phyloP scores from a whole-genome alignment of 352 stramenopile species.

The Phytophthora tentaculata region DNA sequence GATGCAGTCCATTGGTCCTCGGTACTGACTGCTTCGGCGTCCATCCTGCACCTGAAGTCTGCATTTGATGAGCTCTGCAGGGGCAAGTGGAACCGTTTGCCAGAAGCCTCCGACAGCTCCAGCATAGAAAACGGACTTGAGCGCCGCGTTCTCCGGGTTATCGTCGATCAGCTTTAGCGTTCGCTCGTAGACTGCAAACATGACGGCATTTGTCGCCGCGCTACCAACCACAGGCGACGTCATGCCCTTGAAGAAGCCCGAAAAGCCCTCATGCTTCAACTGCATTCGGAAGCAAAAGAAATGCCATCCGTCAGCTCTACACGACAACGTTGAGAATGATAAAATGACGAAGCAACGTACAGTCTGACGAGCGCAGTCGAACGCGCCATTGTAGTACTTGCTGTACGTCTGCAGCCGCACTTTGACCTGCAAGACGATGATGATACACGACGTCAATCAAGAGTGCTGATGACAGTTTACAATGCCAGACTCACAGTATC shows the following conservation, averaged over 20 bases:
- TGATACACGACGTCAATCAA: slow-evolving; percentile 14
- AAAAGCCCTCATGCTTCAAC: slow-evolving; percentile 71
- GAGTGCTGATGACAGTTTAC: neutral
- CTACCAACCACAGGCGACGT: slow-evolving; percentile 82
- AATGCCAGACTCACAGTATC: slow-evolving; percentile 47
- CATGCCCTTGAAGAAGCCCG: slow-evolving; percentile 89
- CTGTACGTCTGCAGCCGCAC: slow-evolving; percentile 66
- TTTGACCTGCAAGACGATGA: slow-evolving; percentile 52
- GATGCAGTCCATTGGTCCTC: slow-evolving; percentile 75
- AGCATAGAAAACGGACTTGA: slow-evolving; percentile 75
- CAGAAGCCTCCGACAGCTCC: slow-evolving; percentile 77
- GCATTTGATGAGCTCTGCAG: slow-evolving; percentile 88
- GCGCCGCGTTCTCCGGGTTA: slow-evolving; percentile 51
- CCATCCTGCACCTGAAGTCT: slow-evolving; percentile 82
- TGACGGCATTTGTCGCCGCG: slow-evolving; percentile 86
- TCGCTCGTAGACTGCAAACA: slow-evolving; percentile 86
- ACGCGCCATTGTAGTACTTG: slow-evolving; percentile 57
- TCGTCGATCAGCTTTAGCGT: slow-evolving; percentile 70
- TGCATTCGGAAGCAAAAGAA: slow-evolving; percentile 12
- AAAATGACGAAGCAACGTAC: slow-evolving; percentile 21
- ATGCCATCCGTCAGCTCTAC: slow-evolving; percentile 1
- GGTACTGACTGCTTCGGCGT: slow-evolving; percentile 55
- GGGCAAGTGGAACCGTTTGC: slow-evolving; percentile 76
- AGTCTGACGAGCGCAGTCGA: slow-evolving; percentile 56
- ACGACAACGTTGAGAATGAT: neutral